These are phyloP conservation scores for Pleomassaria siparia DNA, from an alignment of 2,329 filamentous ascomycete species.

Conservation along the genomic window DNA sequence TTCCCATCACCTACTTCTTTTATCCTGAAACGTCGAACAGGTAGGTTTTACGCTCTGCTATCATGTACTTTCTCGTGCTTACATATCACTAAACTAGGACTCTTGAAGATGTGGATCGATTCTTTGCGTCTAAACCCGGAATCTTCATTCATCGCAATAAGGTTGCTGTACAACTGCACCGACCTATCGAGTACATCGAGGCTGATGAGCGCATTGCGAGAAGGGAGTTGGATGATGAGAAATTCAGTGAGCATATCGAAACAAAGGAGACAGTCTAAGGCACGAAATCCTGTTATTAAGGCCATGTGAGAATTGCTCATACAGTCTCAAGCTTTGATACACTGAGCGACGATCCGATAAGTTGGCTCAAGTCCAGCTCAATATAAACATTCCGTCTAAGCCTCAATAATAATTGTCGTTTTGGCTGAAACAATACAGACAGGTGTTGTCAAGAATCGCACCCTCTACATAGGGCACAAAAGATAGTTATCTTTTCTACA, in stretches of 20 bases:
- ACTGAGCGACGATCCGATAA: no score
- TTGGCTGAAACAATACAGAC: no score
- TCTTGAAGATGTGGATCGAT: slow-evolving; percentile 53
- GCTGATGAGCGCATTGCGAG: slow-evolving; percentile 45
- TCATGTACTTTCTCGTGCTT: neutral
- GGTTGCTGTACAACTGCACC: slow-evolving; percentile 48
- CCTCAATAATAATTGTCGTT: no score
- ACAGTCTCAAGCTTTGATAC: no score
- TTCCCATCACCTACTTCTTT: slow-evolving; percentile 55
- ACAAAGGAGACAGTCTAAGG: slow-evolving; percentile 29
- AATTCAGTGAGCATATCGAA: slow-evolving; percentile 21
- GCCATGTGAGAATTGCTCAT: no score
- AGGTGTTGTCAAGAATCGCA: no score
- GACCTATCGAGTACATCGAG: slow-evolving; percentile 53
- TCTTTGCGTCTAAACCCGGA: slow-evolving; percentile 38
- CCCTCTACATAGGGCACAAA: no score
- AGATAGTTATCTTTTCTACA: slow-evolving; percentile 9
- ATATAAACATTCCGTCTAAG: no score
- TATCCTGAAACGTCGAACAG: slow-evolving; percentile 55
- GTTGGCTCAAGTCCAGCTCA: no score
- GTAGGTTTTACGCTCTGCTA: neutral
- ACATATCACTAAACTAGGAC: slow-evolving; percentile 21
- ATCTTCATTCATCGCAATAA: slow-evolving; percentile 53
- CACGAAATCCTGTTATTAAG: no score
- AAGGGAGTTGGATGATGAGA: slow-evolving; percentile 13